These are phyloP conservation scores for Penstemon eatonii DNA, from an alignment of 257 asterid genomes.

Conservation along the genomic window DNA sequence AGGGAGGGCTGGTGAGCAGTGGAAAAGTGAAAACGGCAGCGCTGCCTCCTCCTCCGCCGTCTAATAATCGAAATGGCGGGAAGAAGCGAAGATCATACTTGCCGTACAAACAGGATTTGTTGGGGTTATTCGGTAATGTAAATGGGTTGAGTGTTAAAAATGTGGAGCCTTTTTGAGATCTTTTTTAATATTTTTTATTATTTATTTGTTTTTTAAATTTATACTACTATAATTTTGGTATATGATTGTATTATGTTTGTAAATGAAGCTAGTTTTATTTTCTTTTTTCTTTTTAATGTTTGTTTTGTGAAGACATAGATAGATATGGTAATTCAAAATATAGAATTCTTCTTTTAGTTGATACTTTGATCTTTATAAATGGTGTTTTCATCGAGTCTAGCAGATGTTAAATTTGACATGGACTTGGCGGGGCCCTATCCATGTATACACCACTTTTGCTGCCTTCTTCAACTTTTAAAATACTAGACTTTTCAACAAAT, in stretches of 20 bases:
- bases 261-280: neutral
- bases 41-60: constrained; percentile 19
- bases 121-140: constrained; percentile 38
- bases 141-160: constrained; percentile 37
- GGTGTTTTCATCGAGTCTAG: too few species aligned
- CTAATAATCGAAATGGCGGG: constrained; percentile 30
- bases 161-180: constrained; percentile 36
- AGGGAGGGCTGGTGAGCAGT: constrained; percentile 13
- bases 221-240: constrained; percentile 1
- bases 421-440: too few species aligned
- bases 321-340: too few species aligned
- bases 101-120: constrained; percentile 48
- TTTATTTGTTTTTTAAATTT: neutral
- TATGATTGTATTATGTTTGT: neutral
- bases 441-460: too few species aligned
- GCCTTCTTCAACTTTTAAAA: too few species aligned
- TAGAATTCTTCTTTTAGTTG: too few species aligned
- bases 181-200: neutral
- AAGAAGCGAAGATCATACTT: constrained; percentile 45
- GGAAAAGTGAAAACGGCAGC: constrained; percentile 29
- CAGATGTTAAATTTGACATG: too few species aligned
- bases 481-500: too few species aligned
- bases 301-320: neutral
- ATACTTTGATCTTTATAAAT: too few species aligned
- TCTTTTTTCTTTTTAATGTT: neutral